Base-by-base conservation (phyloP, 176 grass and related monocot genomes). In the Oryza glaberrima region DNA sequence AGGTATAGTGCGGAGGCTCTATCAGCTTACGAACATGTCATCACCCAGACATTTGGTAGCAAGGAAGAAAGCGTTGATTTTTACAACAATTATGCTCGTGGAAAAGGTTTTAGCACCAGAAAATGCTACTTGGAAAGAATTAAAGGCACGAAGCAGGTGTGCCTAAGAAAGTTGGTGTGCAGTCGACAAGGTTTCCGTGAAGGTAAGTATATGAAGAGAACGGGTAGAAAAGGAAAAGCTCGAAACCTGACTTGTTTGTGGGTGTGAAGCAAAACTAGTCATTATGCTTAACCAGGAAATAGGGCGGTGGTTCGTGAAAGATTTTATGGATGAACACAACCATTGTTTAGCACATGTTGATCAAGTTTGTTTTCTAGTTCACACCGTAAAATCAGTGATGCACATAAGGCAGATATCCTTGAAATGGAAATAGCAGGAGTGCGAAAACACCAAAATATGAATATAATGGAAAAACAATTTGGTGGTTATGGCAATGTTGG, bases 241-340 rank as follows among this genome's bases (percentile, higher is more conserved):
- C 6, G n/a, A 0, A 64, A 65, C 11, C 1, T 78, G 6, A 65
- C 6, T 45, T 20, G n/a, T 16, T 16, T 77, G 75, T 17, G 20
- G 76, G 34, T 43, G 75, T 25, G 45, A 46, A 46, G 2, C 11
- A 46, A 46, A 46, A 46, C 45, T 46, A 11, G 45, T 46, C 45
- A 46, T 46, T 46, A 46, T 46, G 45, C 45, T 46, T 46, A 46
- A 46, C 10, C 10, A 11, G 10, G 10, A 12, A 46, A 12, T 0
- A 46, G 45, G 45, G 45, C 10, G 0, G 17, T 25, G 54, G 69
- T 74, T 58, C 26, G 56, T 83, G 23, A 71, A 74, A 4, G 60
- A 83, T 65, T 83, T 83, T 48, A 46, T 74, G 19, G 56, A 83
- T 75, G 25, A 49, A 22, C 70, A 83, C 56, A 83, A 73, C 36